phyloP scores from a whole-genome alignment of 768 basidiomycete genomes.

The Pisolithus tinctorius region DNA sequence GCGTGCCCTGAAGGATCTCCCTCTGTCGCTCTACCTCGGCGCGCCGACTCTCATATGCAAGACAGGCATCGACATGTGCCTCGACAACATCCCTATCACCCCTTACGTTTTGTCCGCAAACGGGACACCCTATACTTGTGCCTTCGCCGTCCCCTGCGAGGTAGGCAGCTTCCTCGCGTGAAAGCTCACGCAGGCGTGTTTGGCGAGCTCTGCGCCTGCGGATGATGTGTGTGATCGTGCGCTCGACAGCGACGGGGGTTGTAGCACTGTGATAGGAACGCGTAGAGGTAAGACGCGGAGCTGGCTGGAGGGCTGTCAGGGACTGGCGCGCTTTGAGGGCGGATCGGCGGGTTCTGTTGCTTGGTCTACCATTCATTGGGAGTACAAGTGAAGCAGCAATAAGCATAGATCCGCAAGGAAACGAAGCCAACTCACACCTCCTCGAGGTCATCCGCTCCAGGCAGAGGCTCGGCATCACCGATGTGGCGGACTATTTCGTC shows the following conservation, averaged over 20 bases:
- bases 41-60: conserved; percentile 47
- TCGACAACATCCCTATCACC: conserved; percentile 71
- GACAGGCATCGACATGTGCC: conserved; percentile 77
- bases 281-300: conserved; percentile 17
- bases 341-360: conserved; percentile 31
- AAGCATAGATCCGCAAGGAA: conserved; percentile 25
- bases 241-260: conserved; percentile 33
- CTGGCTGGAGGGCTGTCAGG: conserved; percentile 22
- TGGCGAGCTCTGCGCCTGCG: conserved; percentile 65
- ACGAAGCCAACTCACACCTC: conserved; percentile 40
- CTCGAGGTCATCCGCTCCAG: conserved; percentile 41
- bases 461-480: conserved; percentile 52
- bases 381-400: conserved; percentile 27
- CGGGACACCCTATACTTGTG: conserved; percentile 51
- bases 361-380: conserved; percentile 23
- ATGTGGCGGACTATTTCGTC: conserved; percentile 59
- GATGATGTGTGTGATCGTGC: conserved; percentile 56
- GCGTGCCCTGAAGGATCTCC: conserved; percentile 21
- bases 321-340: conserved; percentile 38
- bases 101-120: conserved; percentile 49
- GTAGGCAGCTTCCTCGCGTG: conserved; percentile 49
- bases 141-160: conserved; percentile 21
- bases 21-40: conserved; percentile 28
- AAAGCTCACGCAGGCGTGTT: conserved; percentile 58
- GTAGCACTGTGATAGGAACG: conserved; percentile 15